These are phyloP conservation scores for Talaromyces trachyspermus DNA, from an alignment of 495 filamentous ascomycete genomes.

Conservation along the genomic window DNA sequence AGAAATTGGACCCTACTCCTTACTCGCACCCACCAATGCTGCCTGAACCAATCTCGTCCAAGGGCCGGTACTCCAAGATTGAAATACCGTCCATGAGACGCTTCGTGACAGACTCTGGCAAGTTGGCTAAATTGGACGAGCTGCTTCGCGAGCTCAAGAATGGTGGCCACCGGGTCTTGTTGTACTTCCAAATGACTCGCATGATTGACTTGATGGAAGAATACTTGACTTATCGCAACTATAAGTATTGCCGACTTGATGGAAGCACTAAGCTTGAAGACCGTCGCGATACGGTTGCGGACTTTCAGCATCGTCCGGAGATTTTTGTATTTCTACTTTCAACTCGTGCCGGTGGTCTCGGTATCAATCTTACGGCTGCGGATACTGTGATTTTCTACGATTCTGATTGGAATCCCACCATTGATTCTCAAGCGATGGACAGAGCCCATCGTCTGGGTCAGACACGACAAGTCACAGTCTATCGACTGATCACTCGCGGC, in stretches of 20 bases:
- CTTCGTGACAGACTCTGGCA: constrained; percentile 96
- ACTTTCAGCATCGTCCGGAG: constrained; percentile 87
- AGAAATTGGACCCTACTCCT: constrained; percentile 53
- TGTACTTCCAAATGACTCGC: constrained; percentile 99
- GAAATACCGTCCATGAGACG: constrained; percentile 95
- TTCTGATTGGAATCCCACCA: constrained; percentile 98
- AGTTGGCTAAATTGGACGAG: constrained; percentile 85
- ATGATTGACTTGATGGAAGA: constrained; percentile 99
- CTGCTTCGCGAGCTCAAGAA: constrained; percentile 84
- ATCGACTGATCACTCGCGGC: constrained; percentile 91
- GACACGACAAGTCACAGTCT: constrained; percentile 92
- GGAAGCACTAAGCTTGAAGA: constrained; percentile 98
- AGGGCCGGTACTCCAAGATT: constrained; percentile 80
- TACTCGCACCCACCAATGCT: constrained; percentile 60
- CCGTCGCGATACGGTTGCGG: constrained; percentile 88
- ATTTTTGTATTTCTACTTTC: constrained; percentile 96
- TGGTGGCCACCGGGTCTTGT: constrained; percentile 83
- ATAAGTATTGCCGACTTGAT: constrained; percentile 94
- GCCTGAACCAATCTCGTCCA: constrained; percentile 68
- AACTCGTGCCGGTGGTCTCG: constrained; percentile 92
- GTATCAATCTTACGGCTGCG: constrained; percentile 92
- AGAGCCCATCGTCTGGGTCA: constrained; percentile 96
- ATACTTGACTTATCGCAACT: constrained; percentile 96
- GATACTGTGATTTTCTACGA: constrained; percentile 99
- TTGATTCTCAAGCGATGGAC: constrained; percentile 98